Base-by-base conservation (phyloP, 495 filamentous ascomycete genomes). In the Hypomontagnella submonticulosa region DNA sequence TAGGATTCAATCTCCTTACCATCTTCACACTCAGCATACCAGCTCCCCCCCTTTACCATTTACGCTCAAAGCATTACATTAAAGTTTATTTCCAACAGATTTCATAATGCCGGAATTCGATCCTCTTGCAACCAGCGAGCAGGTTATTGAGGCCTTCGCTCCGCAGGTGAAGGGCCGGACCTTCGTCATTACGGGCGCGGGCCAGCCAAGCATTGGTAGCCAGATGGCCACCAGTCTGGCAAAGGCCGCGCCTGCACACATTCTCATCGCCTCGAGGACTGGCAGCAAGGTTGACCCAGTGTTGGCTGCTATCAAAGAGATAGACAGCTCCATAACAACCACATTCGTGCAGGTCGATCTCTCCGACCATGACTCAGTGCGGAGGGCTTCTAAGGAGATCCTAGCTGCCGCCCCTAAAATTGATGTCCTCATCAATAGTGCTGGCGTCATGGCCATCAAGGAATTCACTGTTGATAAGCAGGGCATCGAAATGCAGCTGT, bases 401-500 rank as follows among this genome's bases (percentile, higher is more conserved):
- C 66, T 79, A 4, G 34, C 68, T 53, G 38, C 55, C 11, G 79
- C 81, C 0, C 71, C 81, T 18, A 59, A 63, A n/a, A 70, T 77
- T 12, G 67, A 75, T 32, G 70, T 74, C 0, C 60, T 77, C 1
- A 82, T 89, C 69, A 86, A 89, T 71, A 89, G 86, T 66, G 86
- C 87, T 7, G 87, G 85, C 2, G 81, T 87, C 33, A 88, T 89
- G 85, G 60, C 57, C 8, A 47, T 72, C 18, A 65, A 61, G 19
- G 33, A 66, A 19, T 72, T 55, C 20, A 57, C 46, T 3, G 20
- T 65, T 3, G 66, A 70, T 13, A 55, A 52, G 11, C 68, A 78
- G 19, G 73, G 75, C 3, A 66, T 69, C 47, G 86, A 88, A 66
- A 72, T 77, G 34, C 84, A 87, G 64, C 34, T 68, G 43, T 53